phyloP scores from a whole-genome alignment of 2,329 filamentous ascomycete genomes.

The Juglanconis juglandina region DNA sequence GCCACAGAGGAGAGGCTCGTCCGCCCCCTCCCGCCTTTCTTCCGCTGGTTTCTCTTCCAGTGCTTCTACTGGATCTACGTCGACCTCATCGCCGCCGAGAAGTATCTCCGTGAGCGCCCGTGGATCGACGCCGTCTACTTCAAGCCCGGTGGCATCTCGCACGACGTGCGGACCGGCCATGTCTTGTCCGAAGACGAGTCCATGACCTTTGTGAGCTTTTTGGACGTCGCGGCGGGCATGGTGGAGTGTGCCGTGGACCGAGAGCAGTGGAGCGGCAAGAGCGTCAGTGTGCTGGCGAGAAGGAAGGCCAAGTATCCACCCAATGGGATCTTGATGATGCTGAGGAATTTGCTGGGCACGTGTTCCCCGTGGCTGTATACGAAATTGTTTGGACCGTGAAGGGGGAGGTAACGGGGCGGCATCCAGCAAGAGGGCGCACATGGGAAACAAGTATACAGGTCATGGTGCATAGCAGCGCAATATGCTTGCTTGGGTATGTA shows the following conservation, averaged over 20 bases:
- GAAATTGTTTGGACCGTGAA: no score
- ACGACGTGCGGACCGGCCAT: constrained; percentile 1
- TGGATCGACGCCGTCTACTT: constrained; percentile 5
- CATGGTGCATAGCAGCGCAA: background rate
- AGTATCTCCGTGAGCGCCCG: background rate
- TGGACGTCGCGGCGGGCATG: constrained; percentile 5
- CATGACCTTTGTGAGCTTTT: constrained; percentile 7
- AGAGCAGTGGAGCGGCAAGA: background rate
- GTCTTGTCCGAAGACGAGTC: background rate
- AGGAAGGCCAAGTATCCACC: background rate
- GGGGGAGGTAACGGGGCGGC: no score
- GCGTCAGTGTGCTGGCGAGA: constrained; percentile 1
- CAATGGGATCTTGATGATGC: background rate
- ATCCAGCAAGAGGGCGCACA: background rate
- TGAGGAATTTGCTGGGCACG: background rate
- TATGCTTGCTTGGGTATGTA: background rate
- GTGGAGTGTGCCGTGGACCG: constrained; percentile 6
- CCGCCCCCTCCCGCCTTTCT: background rate
- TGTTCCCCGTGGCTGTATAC: background rate
- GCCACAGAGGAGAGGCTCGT: constrained; percentile 8
- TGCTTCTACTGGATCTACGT: constrained; percentile 4
- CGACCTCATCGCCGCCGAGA: background rate
- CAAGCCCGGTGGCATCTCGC: constrained; percentile 8
- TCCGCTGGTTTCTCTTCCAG: background rate
- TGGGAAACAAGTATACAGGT: background rate